Evolutionary conservation across 305 asterid genomes (phyloP).

Genomic region (Rubia peregrina): DNA sequence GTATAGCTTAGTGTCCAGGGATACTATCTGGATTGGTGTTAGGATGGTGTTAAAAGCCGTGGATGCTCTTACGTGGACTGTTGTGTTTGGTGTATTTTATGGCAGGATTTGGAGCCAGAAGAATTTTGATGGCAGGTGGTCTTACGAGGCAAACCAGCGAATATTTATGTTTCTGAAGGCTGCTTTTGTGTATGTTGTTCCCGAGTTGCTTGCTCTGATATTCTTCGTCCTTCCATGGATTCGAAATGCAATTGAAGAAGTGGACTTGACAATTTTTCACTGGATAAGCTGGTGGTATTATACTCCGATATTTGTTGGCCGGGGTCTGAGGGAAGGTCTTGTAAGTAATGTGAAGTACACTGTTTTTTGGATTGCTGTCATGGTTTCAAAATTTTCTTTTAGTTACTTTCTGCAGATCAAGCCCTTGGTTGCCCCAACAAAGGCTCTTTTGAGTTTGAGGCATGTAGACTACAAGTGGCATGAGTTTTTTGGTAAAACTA

Average conservation of each 20-base stretch:
- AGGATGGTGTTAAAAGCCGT: conserved; percentile 83
- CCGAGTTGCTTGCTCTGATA: conserved; percentile 66
- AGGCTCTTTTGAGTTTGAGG: conserved; percentile 39
- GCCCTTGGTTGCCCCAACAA: conserved; percentile 89
- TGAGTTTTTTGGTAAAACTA: conserved; percentile 76
- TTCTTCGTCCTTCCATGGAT: conserved; percentile 77
- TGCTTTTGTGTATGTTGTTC: conserved; percentile 64
- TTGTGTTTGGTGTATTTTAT: conserved; percentile 75
- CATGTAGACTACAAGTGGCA: conserved; percentile 56
- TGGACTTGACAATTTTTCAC: conserved; percentile 50
- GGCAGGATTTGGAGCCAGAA: conserved; percentile 77
- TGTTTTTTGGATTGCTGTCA: conserved; percentile 60
- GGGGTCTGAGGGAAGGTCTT: conserved; percentile 92
- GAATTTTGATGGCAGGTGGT: conserved; percentile 66
- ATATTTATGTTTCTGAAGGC: conserved; percentile 59
- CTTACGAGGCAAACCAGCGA: conserved; percentile 60
- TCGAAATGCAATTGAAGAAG: conserved; percentile 68
- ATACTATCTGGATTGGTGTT: conserved; percentile 60
- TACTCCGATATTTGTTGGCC: conserved; percentile 65
- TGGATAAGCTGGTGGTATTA: conserved; percentile 87
- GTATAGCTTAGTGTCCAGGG: conserved; percentile 80
- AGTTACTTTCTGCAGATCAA: conserved; percentile 85
- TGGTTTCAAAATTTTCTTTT: conserved; percentile 64
- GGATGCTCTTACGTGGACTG: conserved; percentile 67
- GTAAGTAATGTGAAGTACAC: conserved; percentile 64